Evolutionary conservation across 208 protist species (phyloP).

Genomic region (Acanthamoeba lenticulata): DNA sequence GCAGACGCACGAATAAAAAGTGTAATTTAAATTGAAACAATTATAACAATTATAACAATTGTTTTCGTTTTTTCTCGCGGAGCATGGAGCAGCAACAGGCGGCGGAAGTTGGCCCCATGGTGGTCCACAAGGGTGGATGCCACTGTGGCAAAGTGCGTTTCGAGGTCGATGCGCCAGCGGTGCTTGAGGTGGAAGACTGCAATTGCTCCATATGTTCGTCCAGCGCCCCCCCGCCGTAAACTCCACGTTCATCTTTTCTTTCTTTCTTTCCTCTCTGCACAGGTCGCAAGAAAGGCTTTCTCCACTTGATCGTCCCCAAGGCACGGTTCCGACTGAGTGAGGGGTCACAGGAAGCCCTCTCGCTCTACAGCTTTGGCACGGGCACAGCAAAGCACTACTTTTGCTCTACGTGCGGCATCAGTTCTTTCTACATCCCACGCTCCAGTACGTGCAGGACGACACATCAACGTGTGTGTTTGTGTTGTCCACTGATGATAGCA

Average conservation of each 20-base stretch:
- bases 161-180: neutral
- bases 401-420: slow-evolving; percentile 47
- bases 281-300: neutral
- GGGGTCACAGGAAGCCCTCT: neutral
- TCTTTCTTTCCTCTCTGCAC: neutral
- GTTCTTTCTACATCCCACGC: slow-evolving; percentile 8
- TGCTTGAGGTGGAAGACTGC: neutral
- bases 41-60: too few species aligned
- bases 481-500: neutral
- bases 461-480: neutral
- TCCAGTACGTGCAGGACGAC: neutral
- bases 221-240: neutral
- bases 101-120: too few species aligned
- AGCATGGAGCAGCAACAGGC: too few species aligned
- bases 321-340: neutral
- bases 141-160: slow-evolving; percentile 42
- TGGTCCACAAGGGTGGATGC: slow-evolving; percentile 4
- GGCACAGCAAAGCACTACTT: slow-evolving; percentile 33
- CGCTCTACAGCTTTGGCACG: slow-evolving; percentile 17
- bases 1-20: too few species aligned
- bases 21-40: too few species aligned
- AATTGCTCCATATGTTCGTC: neutral
- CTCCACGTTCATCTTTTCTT: neutral
- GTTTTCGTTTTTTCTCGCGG: too few species aligned
- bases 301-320: slow-evolving; percentile 1